phyloP scores from a whole-genome alignment of 768 basidiomycete genomes.

The Phylloporus sp. region DNA sequence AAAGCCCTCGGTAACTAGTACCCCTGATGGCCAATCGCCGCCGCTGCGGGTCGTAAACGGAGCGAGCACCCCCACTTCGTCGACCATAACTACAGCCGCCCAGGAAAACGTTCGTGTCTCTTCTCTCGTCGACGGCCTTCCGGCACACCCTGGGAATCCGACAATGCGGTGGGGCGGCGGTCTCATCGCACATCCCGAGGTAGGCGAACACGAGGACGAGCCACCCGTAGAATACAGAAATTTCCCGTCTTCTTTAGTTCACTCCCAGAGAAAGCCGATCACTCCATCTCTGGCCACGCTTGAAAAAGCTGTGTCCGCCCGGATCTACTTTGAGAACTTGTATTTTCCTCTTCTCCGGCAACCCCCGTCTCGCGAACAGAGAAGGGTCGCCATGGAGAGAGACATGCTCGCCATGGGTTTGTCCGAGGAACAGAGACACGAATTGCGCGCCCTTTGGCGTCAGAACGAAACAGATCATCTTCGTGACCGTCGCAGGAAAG shows the following conservation, averaged over 20 bases:
- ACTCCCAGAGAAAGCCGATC: constrained; percentile 52
- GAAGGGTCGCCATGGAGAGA: constrained; percentile 80
- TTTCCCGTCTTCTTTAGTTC: constrained; percentile 30
- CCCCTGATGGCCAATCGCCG: constrained; percentile 38
- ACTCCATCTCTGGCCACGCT: constrained; percentile 85
- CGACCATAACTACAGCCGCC: constrained; percentile 70
- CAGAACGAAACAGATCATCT: constrained; percentile 89
- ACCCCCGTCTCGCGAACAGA: constrained; percentile 78
- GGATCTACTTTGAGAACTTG: constrained; percentile 91
- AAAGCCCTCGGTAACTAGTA: constrained; percentile 48
- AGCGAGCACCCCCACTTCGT: constrained; percentile 62
- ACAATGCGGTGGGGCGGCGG: constrained; percentile 56
- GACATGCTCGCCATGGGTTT: constrained; percentile 77
- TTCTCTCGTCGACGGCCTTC: constrained; percentile 42
- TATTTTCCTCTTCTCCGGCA: constrained; percentile 85
- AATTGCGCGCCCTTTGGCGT: constrained; percentile 68
- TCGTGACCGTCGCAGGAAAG: constrained; percentile 75
- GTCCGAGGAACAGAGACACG: constrained; percentile 62
- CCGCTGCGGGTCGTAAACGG: constrained; percentile 80
- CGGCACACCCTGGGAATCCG: constrained; percentile 54
- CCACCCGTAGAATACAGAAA: constrained; percentile 16
- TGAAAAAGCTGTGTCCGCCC: constrained; percentile 88
- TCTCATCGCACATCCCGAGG: constrained; percentile 62
- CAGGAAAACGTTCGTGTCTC: constrained; percentile 56
- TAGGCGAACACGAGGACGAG: constrained; percentile 54